Percentiles rank a stretch among this genome's conserved stretches.
phyloP scores from a whole-genome alignment of 2,329 filamentous ascomycete genomes.

The Rutstroemia sp. region DNA sequence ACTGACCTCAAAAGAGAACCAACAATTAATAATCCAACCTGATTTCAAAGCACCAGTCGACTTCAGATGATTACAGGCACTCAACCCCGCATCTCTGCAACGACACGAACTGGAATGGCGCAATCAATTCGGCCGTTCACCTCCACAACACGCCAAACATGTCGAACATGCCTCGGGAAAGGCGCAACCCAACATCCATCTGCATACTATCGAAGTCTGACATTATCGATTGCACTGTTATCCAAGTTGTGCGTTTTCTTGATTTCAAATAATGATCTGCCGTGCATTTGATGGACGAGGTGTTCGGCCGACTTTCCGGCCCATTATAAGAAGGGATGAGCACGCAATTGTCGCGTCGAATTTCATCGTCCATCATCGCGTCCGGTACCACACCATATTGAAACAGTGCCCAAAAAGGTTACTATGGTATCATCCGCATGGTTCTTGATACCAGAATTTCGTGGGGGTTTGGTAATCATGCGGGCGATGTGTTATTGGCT shows the following conservation, averaged over 20 bases:
- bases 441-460: background rate
- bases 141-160: background rate
- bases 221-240: background rate
- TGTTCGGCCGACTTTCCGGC: background rate
- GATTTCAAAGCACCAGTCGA: slow-evolving; percentile 4
- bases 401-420: background rate
- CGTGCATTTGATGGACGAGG: too few species aligned
- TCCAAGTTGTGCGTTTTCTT: background rate
- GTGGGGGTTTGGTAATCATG: background rate
- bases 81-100: slow-evolving; percentile 2
- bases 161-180: background rate
- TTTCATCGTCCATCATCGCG: background rate
- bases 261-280: background rate
- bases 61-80: background rate
- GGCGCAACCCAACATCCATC: background rate
- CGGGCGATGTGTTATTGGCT: background rate
- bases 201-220: background rate
- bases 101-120: background rate
- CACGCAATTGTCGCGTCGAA: slow-evolving; percentile 8
- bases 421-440: background rate
- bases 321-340: background rate
- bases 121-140: background rate
- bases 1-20: background rate
- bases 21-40: slow-evolving; percentile 4
- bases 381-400: background rate